Conservation (phyloP, 495 filamentous ascomycete genomes). For the Cercophora newfieldiana region DNA sequence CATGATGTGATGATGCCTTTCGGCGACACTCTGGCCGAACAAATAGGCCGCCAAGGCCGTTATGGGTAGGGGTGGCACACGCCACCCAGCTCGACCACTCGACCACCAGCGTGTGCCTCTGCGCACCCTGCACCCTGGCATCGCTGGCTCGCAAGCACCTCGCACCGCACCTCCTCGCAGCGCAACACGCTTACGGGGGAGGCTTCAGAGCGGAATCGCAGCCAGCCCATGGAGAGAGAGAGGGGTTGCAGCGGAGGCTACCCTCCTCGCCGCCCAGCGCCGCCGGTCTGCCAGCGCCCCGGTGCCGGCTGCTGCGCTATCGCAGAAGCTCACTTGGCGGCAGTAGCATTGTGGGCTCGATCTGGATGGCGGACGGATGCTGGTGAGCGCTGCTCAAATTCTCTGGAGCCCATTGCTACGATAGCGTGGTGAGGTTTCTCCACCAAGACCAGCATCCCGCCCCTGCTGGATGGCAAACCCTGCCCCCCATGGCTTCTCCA, state of each 20-base stretch:
- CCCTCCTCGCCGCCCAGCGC: slow-evolving; percentile 6
- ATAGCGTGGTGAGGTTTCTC: slow-evolving; percentile 31
- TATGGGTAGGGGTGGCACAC: slow-evolving; percentile 36
- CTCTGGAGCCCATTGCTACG: slow-evolving; percentile 22
- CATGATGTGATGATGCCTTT: slow-evolving; percentile 30
- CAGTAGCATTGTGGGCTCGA: slow-evolving; percentile 12
- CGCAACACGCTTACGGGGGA: slow-evolving; percentile 3
- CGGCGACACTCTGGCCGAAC: slow-evolving; percentile 35
- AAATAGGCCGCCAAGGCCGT: slow-evolving; percentile 25
- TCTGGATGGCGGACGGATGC: slow-evolving; percentile 3
- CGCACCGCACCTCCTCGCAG: background rate
- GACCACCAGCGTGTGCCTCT: slow-evolving; percentile 3
- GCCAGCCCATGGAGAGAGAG: slow-evolving; percentile 1
- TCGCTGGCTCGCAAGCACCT: background rate
- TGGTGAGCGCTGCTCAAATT: slow-evolving; percentile 3
- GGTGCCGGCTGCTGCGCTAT: slow-evolving; percentile 10
- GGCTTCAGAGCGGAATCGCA: slow-evolving; percentile 5
- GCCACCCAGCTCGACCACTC: slow-evolving; percentile 20
- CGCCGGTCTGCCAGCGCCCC: slow-evolving; percentile 2
- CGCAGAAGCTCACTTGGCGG: slow-evolving; percentile 1
- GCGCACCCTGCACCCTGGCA: background rate
- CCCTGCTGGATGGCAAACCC: slow-evolving; percentile 35
- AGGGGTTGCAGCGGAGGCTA: slow-evolving; percentile 15
- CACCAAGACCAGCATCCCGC: slow-evolving; percentile 31
- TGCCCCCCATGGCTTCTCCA: slow-evolving; percentile 20